Evolutionary conservation across 1,284 basidiomycete species (phyloP).

Genomic region (Apiotrichum mycotoxinovorans): DNA sequence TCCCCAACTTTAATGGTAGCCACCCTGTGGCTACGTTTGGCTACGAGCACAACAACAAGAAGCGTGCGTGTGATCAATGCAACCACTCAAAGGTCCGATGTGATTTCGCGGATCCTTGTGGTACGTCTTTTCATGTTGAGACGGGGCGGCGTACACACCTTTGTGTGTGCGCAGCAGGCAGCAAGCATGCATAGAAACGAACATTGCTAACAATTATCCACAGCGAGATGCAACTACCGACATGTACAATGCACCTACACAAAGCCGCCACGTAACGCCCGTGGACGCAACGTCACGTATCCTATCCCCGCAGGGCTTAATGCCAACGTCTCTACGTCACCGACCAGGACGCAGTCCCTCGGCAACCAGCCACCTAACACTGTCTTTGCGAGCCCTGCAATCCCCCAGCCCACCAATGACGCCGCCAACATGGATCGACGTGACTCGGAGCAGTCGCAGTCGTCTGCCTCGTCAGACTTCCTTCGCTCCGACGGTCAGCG

Average conservation of each 20-base stretch:
- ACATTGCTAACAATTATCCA: conserved; percentile 10
- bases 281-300: conserved; percentile 22
- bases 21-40: neutral
- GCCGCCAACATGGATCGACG: neutral
- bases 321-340: conserved; percentile 24
- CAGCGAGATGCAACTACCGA: conserved; percentile 75
- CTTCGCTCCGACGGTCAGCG: neutral
- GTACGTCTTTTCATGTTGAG: conserved; percentile 45
- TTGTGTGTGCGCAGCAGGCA: neutral
- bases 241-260: conserved; percentile 69
- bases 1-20: neutral
- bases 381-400: neutral
- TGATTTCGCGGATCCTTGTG: conserved; percentile 73
- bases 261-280: conserved; percentile 57
- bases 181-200: neutral
- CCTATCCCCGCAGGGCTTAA: conserved; percentile 3
- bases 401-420: neutral
- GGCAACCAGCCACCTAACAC: conserved; percentile 10
- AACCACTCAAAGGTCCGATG: conserved; percentile 74
- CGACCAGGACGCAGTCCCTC: neutral
- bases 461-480: neutral
- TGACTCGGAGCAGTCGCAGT: neutral
- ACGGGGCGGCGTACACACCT: neutral
- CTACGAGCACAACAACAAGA: conserved; percentile 30
- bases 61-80: conserved; percentile 69